Conservation (phyloP, 768 basidiomycete species). For the Xanthoconium purpureum region DNA sequence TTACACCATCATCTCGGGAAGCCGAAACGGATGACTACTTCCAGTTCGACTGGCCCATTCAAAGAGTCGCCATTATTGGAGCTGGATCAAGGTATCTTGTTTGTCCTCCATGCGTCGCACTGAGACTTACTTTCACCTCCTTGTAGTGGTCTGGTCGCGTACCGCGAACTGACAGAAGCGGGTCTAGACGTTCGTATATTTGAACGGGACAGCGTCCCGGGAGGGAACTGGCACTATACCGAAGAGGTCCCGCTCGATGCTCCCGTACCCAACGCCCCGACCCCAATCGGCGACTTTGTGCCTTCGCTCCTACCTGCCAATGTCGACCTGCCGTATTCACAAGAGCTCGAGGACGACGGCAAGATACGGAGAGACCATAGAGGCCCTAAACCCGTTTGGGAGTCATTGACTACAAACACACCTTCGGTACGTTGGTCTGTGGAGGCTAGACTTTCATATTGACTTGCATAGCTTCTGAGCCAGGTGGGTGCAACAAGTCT, state of each 20-base stretch:
- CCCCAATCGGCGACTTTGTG: slow-evolving; percentile 5
- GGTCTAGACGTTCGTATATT: slow-evolving; percentile 20
- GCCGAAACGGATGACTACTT: not conserved
- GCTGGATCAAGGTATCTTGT: slow-evolving; percentile 13
- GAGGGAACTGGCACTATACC: slow-evolving; percentile 17
- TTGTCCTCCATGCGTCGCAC: not conserved
- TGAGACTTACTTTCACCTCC: not conserved
- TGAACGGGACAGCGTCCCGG: slow-evolving; percentile 12
- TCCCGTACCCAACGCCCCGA: slow-evolving; percentile 6
- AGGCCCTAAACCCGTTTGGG: slow-evolving; percentile 14
- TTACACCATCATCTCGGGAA: not conserved
- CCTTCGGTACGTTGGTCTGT: slow-evolving; percentile 9
- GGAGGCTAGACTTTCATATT: not conserved
- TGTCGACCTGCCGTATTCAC: slow-evolving; percentile 7
- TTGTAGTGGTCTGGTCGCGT: slow-evolving; percentile 12
- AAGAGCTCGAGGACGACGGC: slow-evolving; percentile 11
- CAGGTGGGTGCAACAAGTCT: not conserved
- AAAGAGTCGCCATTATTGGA: slow-evolving; percentile 13
- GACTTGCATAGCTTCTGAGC: not conserved
- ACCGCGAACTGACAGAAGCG: slow-evolving; percentile 11
- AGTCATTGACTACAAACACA: slow-evolving; percentile 7
- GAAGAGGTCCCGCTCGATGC: slow-evolving; percentile 14
- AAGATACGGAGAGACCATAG: slow-evolving; percentile 5
- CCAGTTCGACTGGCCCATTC: slow-evolving; percentile 14
- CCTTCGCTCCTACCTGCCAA: slow-evolving; percentile 7